phyloP scores from a whole-genome alignment of 176 grass and related monocot species.

The Typha latifolia region DNA sequence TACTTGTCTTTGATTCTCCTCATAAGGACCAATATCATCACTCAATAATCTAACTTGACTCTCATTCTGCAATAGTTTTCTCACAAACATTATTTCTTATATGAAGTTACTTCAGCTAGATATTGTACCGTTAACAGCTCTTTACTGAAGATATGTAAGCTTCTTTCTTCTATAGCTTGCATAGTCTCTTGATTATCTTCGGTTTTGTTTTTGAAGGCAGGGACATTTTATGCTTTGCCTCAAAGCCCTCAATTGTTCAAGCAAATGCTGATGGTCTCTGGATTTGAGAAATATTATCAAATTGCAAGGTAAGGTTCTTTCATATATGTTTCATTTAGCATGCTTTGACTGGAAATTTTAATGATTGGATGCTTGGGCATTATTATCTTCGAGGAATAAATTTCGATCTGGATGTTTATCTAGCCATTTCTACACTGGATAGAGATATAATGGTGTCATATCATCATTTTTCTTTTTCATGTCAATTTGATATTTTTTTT shows the following conservation, averaged over 20 bases:
- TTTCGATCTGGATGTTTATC: too few species aligned
- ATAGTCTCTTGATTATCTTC: conserved; percentile 25
- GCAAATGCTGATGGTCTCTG: conserved; percentile 98
- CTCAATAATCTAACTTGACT: too few species aligned
- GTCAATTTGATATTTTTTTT: not conserved
- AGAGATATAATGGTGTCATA: not conserved
- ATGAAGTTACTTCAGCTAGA: not conserved
- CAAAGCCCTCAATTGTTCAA: conserved; percentile 99
- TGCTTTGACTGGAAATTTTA: too few species aligned
- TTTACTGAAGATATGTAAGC: not conserved
- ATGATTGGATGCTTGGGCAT: too few species aligned
- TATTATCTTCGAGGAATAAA: too few species aligned
- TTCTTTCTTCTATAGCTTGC: not conserved
- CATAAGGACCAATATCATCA: too few species aligned
- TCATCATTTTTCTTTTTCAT: conserved; percentile 23
- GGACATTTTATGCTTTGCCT: conserved; percentile 93
- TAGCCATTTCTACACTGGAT: not conserved
- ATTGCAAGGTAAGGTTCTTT: conserved; percentile 62
- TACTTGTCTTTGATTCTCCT: too few species aligned
- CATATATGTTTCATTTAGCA: not conserved
- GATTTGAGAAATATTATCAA: conserved; percentile 98
- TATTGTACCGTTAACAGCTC: not conserved
- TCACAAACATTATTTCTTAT: not conserved
- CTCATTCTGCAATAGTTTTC: not conserved
- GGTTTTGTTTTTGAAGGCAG: conserved; percentile 86